A percentile compares a stretch with the other conserved stretches of the same genome.
These are phyloP conservation scores for Tolypocladium tundrense DNA, from an alignment of 2,329 filamentous ascomycete species.

Conservation along the genomic window DNA sequence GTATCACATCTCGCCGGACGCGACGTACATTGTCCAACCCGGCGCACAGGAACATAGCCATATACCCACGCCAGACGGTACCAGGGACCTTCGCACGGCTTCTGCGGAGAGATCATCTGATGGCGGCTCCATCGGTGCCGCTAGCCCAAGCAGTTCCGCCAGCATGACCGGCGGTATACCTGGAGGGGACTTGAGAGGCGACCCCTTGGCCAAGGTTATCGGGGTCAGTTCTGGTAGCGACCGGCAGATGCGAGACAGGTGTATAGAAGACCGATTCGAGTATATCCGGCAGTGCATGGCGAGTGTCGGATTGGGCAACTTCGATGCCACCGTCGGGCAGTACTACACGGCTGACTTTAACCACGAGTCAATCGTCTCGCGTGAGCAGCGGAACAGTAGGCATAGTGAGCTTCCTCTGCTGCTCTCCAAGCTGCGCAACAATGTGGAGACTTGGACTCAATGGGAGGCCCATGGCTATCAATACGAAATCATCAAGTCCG, in stretches of 20 bases:
- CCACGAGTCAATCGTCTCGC: constrained; percentile 1
- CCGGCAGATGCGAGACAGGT: background rate
- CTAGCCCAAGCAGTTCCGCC: background rate
- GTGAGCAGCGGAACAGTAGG: constrained; percentile 1
- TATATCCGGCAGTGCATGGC: constrained; percentile 1
- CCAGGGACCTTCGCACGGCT: background rate
- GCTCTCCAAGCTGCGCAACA: constrained; percentile 1
- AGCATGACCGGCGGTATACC: background rate
- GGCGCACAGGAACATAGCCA: background rate
- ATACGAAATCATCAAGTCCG: constrained; percentile 3
- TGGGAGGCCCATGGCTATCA: constrained; percentile 5
- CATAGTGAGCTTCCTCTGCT: constrained; percentile 2
- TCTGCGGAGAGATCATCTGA: background rate
- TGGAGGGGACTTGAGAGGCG: background rate
- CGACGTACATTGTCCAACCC: background rate
- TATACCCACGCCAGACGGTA: background rate
- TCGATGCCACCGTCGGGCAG: background rate
- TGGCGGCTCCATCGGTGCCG: background rate
- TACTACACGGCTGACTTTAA: constrained; percentile 3
- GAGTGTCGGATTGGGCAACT: background rate
- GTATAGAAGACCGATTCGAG: constrained; percentile 2
- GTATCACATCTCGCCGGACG: background rate
- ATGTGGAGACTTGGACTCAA: constrained; percentile 2
- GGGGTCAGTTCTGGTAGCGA: background rate
- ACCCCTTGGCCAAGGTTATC: background rate